Evolutionary conservation across 257 asterid species (phyloP).

Genomic region (Avicennia marina): DNA sequence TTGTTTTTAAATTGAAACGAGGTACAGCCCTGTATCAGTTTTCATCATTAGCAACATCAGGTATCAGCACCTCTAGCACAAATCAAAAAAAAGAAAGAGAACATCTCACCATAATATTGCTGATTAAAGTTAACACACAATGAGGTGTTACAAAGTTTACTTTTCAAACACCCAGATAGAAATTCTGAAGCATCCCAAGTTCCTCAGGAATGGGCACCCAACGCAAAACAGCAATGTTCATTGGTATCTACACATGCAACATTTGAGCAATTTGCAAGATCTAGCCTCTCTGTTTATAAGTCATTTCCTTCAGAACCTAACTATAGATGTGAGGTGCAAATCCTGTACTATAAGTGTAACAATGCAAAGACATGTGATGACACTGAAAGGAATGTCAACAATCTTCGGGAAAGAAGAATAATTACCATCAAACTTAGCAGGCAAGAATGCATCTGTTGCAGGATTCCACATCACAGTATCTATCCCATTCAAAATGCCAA

Average conservation of each 20-base stretch:
- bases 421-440: conserved; percentile 79
- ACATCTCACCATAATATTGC: background rate
- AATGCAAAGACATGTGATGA: too few species aligned
- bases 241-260: background rate
- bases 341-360: too few species aligned
- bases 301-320: background rate
- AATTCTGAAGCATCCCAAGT: background rate
- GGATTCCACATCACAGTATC: conserved; percentile 88
- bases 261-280: background rate
- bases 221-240: background rate
- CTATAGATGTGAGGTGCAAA: background rate
- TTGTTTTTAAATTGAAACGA: background rate
- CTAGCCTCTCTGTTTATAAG: background rate
- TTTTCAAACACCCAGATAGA: too few species aligned
- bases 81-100: background rate
- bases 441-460: conserved; percentile 69
- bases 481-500: conserved; percentile 77
- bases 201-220: background rate
- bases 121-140: too few species aligned
- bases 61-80: too few species aligned
- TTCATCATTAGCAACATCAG: background rate
- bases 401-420: conserved; percentile 3
- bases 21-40: background rate
- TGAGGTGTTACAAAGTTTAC: too few species aligned
- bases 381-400: background rate